Percentiles rank a stretch among this genome's conserved stretches.
Conservation (phyloP, 331 rosid species). For the Malus hybrid region DNA sequence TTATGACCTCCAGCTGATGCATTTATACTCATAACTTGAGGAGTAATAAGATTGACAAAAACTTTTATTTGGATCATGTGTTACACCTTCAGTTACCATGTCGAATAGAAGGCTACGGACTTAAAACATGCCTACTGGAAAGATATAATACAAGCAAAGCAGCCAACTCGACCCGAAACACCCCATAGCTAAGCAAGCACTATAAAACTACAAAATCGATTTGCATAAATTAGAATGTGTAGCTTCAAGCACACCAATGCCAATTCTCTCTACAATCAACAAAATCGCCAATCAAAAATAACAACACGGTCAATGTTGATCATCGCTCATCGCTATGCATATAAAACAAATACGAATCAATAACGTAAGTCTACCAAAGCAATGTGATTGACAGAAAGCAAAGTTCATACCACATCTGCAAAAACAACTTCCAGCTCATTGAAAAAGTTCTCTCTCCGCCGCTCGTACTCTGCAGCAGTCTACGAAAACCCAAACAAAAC, state of each 20-base stretch:
- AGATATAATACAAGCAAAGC: background rate
- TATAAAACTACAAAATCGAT: background rate
- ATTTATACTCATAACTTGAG: background rate
- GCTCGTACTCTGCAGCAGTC: constrained; percentile 98
- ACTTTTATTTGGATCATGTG: background rate
- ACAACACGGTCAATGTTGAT: background rate
- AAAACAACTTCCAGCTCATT: constrained; percentile 85
- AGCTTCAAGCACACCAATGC: background rate
- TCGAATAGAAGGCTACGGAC: background rate
- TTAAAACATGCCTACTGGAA: background rate
- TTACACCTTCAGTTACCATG: background rate
- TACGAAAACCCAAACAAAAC: constrained; percentile 15
- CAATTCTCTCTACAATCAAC: too few relatives aligned
- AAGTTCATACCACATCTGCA: constrained; percentile 77
- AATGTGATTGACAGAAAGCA: background rate
- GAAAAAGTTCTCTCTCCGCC: constrained; percentile 75
- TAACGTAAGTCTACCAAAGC: background rate
- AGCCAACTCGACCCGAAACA: background rate
- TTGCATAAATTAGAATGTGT: background rate
- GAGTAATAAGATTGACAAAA: background rate
- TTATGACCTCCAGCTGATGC: background rate
- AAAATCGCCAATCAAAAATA: background rate
- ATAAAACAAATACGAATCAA: background rate
- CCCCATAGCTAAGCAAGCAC: background rate
- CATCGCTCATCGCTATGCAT: background rate